These are phyloP conservation scores for Bocquillonia castaneifolia DNA, from an alignment of 441 rosid genomes.

Conservation along the genomic window DNA sequence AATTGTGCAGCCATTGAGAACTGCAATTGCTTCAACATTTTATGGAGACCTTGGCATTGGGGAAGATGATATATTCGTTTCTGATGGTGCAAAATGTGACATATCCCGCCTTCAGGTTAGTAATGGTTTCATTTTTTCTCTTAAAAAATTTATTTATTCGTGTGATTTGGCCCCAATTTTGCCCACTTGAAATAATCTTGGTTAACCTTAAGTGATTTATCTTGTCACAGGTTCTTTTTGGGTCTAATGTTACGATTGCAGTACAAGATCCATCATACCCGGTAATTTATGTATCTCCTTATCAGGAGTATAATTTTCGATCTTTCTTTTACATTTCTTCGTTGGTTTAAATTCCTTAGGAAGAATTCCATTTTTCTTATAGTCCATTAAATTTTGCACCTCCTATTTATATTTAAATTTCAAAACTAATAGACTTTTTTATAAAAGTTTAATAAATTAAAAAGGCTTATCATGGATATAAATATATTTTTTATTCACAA, in stretches of 20 bases:
- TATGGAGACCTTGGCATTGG: slow-evolving; percentile 75
- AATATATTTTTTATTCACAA: no score
- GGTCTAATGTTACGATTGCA: slow-evolving; percentile 78
- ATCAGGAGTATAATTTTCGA: background rate
- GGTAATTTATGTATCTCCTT: slow-evolving; percentile 37
- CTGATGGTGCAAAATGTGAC: slow-evolving; percentile 99
- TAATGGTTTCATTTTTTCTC: slow-evolving; percentile 4
- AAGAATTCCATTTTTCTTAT: background rate
- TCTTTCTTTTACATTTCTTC: background rate
- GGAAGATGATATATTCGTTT: slow-evolving; percentile 86
- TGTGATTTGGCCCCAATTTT: background rate
- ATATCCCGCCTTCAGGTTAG: slow-evolving; percentile 96
- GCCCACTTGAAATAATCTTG: slow-evolving; percentile 1
- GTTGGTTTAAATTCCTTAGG: background rate
- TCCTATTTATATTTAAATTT: no score
- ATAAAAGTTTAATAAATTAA: no score
- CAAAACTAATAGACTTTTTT: no score
- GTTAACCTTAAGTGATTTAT: slow-evolving; percentile 8
- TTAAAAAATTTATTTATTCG: background rate
- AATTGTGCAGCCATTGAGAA: slow-evolving; percentile 66
- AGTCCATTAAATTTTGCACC: no score
- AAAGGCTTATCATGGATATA: no score
- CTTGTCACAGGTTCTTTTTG: slow-evolving; percentile 69
- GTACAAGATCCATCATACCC: slow-evolving; percentile 99
- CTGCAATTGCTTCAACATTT: slow-evolving; percentile 74